These are phyloP conservation scores for Henckelia pumila DNA, from an alignment of 257 asterid species.

Conservation along the genomic window DNA sequence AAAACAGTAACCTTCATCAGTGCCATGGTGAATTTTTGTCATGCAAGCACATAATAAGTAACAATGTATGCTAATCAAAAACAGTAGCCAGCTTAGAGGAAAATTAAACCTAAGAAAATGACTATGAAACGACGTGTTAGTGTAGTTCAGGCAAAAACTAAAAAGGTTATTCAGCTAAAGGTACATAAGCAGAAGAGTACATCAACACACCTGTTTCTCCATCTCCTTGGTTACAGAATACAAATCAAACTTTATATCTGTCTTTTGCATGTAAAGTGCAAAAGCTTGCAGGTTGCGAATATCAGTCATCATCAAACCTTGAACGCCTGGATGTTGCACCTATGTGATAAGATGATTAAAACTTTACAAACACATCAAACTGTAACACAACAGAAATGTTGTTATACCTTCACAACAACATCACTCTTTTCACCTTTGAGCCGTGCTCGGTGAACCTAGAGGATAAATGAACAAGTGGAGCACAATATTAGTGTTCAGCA, in stretches of 20 bases:
- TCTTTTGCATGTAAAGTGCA: slow-evolving; percentile 91
- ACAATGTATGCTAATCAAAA: neutral
- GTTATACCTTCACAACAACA: slow-evolving; percentile 87
- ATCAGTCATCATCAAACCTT: slow-evolving; percentile 96
- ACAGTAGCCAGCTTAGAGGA: neutral
- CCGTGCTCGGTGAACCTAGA: slow-evolving; percentile 90
- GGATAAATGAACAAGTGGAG: slow-evolving; percentile 18
- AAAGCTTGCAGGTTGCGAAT: slow-evolving; percentile 92
- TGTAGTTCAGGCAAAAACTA: slow-evolving; percentile 6
- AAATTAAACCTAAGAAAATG: neutral
- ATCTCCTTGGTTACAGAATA: slow-evolving; percentile 91
- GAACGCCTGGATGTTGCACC: slow-evolving; percentile 98
- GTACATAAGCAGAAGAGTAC: neutral
- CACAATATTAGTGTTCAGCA: slow-evolving; percentile 11
- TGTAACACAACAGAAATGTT: slow-evolving; percentile 17
- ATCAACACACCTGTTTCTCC: slow-evolving; percentile 78
- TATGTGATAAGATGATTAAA: slow-evolving; percentile 28
- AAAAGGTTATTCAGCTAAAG: neutral
- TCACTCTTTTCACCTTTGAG: slow-evolving; percentile 75
- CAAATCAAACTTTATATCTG: slow-evolving; percentile 88
- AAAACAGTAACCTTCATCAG: too few species aligned
- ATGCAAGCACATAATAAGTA: neutral
- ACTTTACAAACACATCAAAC: slow-evolving; percentile 19
- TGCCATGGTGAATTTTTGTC: too few species aligned
- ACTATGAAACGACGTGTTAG: neutral